phyloP scores from a whole-genome alignment of 345 rosid genomes.

The Sonneratia alba region DNA sequence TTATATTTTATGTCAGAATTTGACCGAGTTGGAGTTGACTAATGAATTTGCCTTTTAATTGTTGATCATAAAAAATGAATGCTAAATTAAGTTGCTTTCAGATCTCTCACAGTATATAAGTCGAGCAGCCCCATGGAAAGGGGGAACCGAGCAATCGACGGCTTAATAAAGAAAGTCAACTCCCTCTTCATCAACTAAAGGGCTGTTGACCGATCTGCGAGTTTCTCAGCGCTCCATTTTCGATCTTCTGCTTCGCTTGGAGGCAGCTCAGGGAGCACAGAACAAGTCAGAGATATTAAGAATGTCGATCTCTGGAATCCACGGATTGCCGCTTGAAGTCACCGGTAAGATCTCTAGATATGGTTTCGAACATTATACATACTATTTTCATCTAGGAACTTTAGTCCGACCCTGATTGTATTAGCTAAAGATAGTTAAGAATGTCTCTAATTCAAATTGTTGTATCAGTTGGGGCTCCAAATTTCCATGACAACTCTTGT shows the following conservation, averaged over 20 bases:
- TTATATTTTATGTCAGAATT: background rate
- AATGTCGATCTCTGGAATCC: constrained; percentile 35
- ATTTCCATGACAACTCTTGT: too few species aligned
- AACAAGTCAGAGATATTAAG: background rate
- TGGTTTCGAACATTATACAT: too few species aligned
- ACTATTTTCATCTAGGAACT: too few species aligned
- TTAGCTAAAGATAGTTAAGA: too few species aligned
- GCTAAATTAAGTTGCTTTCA: background rate
- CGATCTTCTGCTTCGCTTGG: background rate
- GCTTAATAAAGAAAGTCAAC: too few species aligned
- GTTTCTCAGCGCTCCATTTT: background rate
- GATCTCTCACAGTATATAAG: background rate
- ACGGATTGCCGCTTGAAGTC: constrained; percentile 48
- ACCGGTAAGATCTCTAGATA: constrained; percentile 20
- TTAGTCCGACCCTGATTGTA: too few species aligned
- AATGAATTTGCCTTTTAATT: background rate
- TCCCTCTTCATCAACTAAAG: too few species aligned
- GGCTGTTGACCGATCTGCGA: background rate
- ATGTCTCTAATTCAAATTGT: too few species aligned
- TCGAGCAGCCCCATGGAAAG: background rate
- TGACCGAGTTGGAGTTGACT: background rate
- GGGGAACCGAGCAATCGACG: too few species aligned
- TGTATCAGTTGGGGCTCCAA: too few species aligned
- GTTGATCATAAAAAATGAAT: background rate
- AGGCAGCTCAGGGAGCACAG: background rate